Base-by-base conservation (phyloP, 1,284 basidiomycete genomes). In the Caloboletus firmus region DNA sequence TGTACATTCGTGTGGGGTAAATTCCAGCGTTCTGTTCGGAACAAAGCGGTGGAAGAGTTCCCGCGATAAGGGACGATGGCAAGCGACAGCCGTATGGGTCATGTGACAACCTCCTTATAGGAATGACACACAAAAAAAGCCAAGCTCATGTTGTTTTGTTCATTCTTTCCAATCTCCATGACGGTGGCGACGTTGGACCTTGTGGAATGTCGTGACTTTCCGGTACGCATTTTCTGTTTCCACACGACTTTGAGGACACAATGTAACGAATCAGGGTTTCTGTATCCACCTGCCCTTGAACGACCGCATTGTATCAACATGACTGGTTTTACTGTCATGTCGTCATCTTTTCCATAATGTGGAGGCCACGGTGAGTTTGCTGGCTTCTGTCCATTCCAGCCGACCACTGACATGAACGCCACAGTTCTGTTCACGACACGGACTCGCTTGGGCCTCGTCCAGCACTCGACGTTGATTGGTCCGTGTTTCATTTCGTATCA, bases 1-100 rank as follows among this genome's bases (percentile, higher is more conserved):
- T 67, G 61, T 74, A 74, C 80, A 81, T 81, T 7, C 15, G 36
- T 49, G 40, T 18, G 41, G 45, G 47, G 37, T 48, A 43, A 22
- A 35, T 7, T 39, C n/a, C 34, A 36, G 26, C 3, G 47, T 45
- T 55, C 8, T n/a, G 46, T 39, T 28, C 22, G 31, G n/a, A 15
- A 34, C 15, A 34, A 46, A 24, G 45, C 17, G 13, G 20, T 32
- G 15, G 43, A 52, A 49, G 40, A 26, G 7, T 24, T 37, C 39
- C 17, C 45, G 42, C 37, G 60, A 39, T 28, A 60, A 62, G 56
- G 49, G 60, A 45, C 49, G 36, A n/a, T n/a, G 10, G 15, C n/a
- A 31, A 39, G 18, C 45, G 45, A 48, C n/a, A 24, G 24, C 24
- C 24, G 10, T 5, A 13, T 20, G 18, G 45, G 52, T 65, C 57